Conservation (phyloP, 768 basidiomycete species). For the Suillus plorans region DNA sequence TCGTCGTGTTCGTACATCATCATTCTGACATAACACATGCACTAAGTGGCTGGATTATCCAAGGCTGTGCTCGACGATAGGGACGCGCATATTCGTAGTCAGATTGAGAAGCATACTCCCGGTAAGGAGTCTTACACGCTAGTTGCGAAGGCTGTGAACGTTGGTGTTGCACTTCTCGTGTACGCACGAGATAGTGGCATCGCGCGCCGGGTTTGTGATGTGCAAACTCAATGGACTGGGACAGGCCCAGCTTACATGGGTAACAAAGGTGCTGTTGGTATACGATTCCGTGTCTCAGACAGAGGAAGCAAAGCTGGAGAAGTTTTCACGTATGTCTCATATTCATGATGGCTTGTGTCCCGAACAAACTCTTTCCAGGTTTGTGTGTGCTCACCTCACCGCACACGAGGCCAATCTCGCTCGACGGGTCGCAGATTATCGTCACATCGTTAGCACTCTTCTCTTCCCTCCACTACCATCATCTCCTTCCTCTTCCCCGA, state of each 20-base stretch:
- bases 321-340: conserved; percentile 69
- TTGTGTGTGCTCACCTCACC: conserved; percentile 90
- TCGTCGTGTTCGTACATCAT: conserved; percentile 20
- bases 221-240: conserved; percentile 76
- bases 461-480: conserved; percentile 63
- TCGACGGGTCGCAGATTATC: conserved; percentile 73
- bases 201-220: conserved; percentile 57
- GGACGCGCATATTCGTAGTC: conserved; percentile 68
- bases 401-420: conserved; percentile 70
- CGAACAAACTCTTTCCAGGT: conserved; percentile 45
- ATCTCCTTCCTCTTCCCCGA: conserved; percentile 36
- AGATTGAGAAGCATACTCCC: conserved; percentile 70
- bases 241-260: conserved; percentile 78
- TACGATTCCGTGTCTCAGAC: conserved; percentile 73
- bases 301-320: conserved; percentile 62
- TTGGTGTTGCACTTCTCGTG: conserved; percentile 84
- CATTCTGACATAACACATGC: not conserved
- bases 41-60: conserved; percentile 76
- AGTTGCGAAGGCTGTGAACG: conserved; percentile 78
- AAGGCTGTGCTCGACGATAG: conserved; percentile 65
- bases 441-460: conserved; percentile 76
- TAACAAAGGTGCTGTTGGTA: conserved; percentile 93
- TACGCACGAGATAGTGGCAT: conserved; percentile 76
- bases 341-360: not conserved
- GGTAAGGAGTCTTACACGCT: conserved; percentile 76